Percentiles rank a stretch among this genome's conserved stretches.
Conservation (phyloP, 2,329 filamentous ascomycete species). For the Calonectria pseudoturangicola region DNA sequence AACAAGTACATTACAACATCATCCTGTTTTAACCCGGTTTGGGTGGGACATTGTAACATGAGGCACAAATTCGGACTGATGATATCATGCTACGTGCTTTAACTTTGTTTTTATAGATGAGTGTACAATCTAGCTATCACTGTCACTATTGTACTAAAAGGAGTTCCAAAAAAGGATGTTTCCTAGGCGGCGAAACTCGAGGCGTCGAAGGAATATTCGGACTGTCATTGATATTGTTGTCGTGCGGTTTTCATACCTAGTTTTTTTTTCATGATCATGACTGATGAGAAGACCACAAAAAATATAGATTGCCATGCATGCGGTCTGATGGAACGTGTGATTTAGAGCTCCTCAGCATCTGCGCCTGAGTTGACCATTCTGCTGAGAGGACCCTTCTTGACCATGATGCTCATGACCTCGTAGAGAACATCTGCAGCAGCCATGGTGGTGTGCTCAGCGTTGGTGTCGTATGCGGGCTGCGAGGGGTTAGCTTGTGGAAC, state of each 20-base stretch:
- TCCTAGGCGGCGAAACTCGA: not conserved
- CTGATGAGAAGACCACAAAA: slow-evolving; percentile 25
- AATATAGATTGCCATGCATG: not conserved
- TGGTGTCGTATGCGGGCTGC: slow-evolving; percentile 81
- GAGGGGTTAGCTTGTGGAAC: slow-evolving; percentile 74
- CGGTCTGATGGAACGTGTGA: not conserved
- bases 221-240: not conserved
- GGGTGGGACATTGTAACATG: not conserved
- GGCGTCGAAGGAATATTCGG: slow-evolving; percentile 5
- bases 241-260: not conserved
- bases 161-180: not conserved
- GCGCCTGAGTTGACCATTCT: slow-evolving; percentile 58
- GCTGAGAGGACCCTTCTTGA: slow-evolving; percentile 83
- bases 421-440: slow-evolving; percentile 82
- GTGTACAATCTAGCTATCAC: slow-evolving; percentile 8
- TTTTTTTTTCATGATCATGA: slow-evolving; percentile 6
- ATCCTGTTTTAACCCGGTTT: slow-evolving; percentile 49
- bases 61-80: not conserved
- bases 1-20: slow-evolving; percentile 54
- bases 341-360: slow-evolving; percentile 39
- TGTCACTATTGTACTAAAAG: slow-evolving; percentile 17
- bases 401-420: slow-evolving; percentile 89
- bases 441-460: slow-evolving; percentile 84
- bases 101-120: slow-evolving; percentile 8
- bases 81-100: not conserved